phyloP scores from a whole-genome alignment of 1,284 basidiomycete genomes.

The Boletellus deceptivus region DNA sequence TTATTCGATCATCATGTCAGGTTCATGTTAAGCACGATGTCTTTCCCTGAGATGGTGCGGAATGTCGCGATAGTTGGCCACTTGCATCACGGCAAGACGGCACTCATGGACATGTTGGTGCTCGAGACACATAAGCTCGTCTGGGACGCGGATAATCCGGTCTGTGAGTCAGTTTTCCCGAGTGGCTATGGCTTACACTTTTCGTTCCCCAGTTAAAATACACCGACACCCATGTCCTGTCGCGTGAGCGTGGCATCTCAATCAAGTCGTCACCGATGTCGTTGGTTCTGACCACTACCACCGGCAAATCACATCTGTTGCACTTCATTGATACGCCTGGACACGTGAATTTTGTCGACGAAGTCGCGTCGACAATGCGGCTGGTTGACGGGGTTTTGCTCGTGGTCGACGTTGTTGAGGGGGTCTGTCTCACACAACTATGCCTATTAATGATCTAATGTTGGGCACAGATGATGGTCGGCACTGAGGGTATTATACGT shows the following conservation, averaged over 20 bases:
- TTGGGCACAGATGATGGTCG: constrained; percentile 76
- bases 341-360: constrained; percentile 97
- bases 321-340: constrained; percentile 98
- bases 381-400: constrained; percentile 92
- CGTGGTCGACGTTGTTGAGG: constrained; percentile 95
- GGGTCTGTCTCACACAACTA: constrained; percentile 51
- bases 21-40: constrained; percentile 90
- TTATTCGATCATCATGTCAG: constrained; percentile 40
- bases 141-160: constrained; percentile 88
- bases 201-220: constrained; percentile 67
- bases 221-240: constrained; percentile 92
- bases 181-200: constrained; percentile 18
- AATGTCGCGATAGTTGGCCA: constrained; percentile 96
- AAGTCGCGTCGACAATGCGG: constrained; percentile 86
- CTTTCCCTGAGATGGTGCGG: constrained; percentile 92
- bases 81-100: constrained; percentile 97
- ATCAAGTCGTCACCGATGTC: constrained; percentile 98
- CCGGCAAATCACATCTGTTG: constrained; percentile 90
- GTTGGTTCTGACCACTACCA: constrained; percentile 82
- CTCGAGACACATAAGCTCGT: constrained; percentile 95
- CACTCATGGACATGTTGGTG: constrained; percentile 94
- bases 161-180: constrained; percentile 40
- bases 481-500: constrained; percentile 82
- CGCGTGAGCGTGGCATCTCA: constrained; percentile 87
- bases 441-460: constrained; percentile 10